Conservation (phyloP, 1,284 basidiomycete species). For the Rhizoctonia solani region DNA sequence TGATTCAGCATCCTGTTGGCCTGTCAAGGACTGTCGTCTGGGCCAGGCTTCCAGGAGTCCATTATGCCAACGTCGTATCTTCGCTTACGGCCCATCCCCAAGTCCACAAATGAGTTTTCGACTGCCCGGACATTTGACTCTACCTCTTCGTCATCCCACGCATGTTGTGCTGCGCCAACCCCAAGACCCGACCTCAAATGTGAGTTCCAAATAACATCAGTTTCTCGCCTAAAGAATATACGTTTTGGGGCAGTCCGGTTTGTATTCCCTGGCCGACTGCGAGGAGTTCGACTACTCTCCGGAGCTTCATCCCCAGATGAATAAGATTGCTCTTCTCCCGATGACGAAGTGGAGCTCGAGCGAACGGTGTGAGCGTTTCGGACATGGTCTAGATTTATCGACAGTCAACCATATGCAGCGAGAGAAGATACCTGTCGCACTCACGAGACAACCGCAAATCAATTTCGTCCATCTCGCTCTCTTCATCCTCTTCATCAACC, state of each 20-base stretch:
- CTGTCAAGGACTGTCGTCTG: conserved; percentile 2
- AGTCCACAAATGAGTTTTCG: conserved; percentile 17
- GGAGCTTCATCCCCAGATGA: conserved; percentile 19
- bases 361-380: conserved; percentile 35
- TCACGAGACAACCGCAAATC: conserved; percentile 23
- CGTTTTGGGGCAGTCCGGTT: conserved; percentile 8
- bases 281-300: neutral
- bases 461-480: conserved; percentile 61
- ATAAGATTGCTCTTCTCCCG: conserved; percentile 36
- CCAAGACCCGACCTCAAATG: neutral
- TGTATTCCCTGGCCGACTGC: neutral
- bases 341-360: conserved; percentile 36
- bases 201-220: conserved; percentile 15
- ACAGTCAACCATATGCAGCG: too few species aligned
- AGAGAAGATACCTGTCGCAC: neutral
- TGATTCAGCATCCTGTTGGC: too few species aligned
- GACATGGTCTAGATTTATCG: conserved; percentile 21
- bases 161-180: neutral
- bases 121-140: neutral
- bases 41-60: conserved; percentile 19
- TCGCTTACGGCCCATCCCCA: conserved; percentile 28
- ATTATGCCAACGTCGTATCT: conserved; percentile 29
- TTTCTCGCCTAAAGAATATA: conserved; percentile 21
- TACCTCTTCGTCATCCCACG: conserved; percentile 17
- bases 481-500: conserved; percentile 50